Evolutionary conservation across 805 yeast species (phyloP), one percentile per base, ranked within the genome.

Genomic region (Candida maris): DNA sequence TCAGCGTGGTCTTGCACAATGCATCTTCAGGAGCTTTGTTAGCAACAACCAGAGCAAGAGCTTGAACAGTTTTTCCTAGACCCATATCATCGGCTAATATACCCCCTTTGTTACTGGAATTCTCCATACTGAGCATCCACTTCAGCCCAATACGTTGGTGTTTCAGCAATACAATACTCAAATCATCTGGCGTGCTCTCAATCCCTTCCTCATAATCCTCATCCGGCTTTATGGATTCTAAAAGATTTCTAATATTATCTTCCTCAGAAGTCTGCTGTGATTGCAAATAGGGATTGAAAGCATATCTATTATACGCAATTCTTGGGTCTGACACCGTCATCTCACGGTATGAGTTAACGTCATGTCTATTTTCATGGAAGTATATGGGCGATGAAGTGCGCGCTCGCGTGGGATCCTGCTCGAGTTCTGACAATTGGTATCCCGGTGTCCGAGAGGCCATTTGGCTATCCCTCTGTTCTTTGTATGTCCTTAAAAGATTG

Each of bases 31-130:
- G 52, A 9, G 37, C 36, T 32, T 49, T 56, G 49, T 70, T 62
- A 2, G 76, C 65, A 37, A 81, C 51, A 37, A 84, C 75, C 28
- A 85, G 54, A 1, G 81, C 75, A 15, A 83, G 60, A 1, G 85
- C 71, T 48, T 83, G 89, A 21, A 81, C 71, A 0, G 93, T 84
- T 56, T 84, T 84, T 38, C 88, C 87, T 15, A 84, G 62, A 6
- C 93, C 93, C 93, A 83, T 83, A 66, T 81, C 89, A 57, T 84
- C 93, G 1, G 88, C 88, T 10, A 84, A 59, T 8, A 83, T 77
- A 5, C 89, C 85, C 14, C 91, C 91, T 46, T 63, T 65, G 29
- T 73, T 70, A 23, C 59, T 62, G 3, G 79, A 71, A 12, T 67
- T 59, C 51, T 91, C 97, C 67, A 78, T 79, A 30, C 77, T 66